These are phyloP conservation scores for Pythium brachiatum DNA, from an alignment of 352 stramenopile species.

Conservation along the genomic window DNA sequence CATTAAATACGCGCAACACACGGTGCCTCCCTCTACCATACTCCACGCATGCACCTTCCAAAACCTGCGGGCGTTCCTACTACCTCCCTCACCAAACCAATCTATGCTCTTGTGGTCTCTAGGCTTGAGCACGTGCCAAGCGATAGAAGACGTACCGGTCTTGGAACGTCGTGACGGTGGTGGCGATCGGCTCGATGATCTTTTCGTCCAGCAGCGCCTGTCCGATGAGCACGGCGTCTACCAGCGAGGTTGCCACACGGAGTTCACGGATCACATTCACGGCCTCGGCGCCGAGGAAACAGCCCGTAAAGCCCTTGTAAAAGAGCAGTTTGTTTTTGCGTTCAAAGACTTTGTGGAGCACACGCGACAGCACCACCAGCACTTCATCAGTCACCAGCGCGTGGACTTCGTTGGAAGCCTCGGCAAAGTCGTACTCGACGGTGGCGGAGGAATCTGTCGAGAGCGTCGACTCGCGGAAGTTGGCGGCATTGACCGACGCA, in stretches of 20 bases:
- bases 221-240: conserved; percentile 80
- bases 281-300: conserved; percentile 79
- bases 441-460: conserved; percentile 52
- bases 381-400: conserved; percentile 80
- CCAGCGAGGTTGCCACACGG: conserved; percentile 59
- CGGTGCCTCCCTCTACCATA: conserved; percentile 12
- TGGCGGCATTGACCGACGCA: conserved; percentile 57
- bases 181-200: conserved; percentile 74
- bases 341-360: conserved; percentile 82
- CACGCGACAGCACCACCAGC: conserved; percentile 54
- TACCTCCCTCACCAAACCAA: conserved; percentile 7
- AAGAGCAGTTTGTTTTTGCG: conserved; percentile 87
- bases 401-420: conserved; percentile 76
- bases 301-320: conserved; percentile 83
- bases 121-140: conserved; percentile 42
- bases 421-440: conserved; percentile 73
- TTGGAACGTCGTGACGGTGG: conserved; percentile 71
- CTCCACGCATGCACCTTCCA: conserved; percentile 2
- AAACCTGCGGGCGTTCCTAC: background rate
- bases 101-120: background rate
- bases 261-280: conserved; percentile 84
- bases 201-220: conserved; percentile 77
- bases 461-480: conserved; percentile 75
- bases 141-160: conserved; percentile 88
- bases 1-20: conserved; percentile 26